Percentiles rank a stretch among this genome's conserved stretches.
These are phyloP conservation scores for Fomes fomentarius DNA, from an alignment of 1,284 basidiomycete species.

Conservation along the genomic window DNA sequence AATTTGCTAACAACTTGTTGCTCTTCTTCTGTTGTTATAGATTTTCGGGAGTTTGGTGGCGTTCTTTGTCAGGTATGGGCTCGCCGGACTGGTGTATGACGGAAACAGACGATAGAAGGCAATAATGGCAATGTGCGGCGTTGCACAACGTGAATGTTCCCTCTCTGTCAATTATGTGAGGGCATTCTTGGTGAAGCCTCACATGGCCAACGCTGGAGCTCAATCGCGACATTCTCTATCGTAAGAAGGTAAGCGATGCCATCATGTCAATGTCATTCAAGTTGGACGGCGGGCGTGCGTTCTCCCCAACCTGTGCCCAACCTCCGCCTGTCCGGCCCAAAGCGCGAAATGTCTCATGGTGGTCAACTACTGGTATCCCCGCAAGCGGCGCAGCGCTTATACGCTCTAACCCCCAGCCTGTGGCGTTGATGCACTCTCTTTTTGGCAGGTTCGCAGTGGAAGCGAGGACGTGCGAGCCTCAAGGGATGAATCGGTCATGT, in stretches of 20 bases:
- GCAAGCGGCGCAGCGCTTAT: not conserved
- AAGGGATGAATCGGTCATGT: conserved; percentile 6
- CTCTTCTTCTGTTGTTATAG: conserved; percentile 4
- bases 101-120: conserved; percentile 72
- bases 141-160: no score
- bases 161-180: no score
- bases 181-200: no score
- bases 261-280: no score
- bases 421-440: not conserved
- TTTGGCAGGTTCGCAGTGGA: no score
- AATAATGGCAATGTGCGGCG: no score
- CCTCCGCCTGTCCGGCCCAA: not conserved
- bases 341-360: not conserved
- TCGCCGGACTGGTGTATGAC: conserved; percentile 87
- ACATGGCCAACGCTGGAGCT: no score
- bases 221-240: no score
- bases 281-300: no score
- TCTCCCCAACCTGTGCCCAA: not conserved
- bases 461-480: no score
- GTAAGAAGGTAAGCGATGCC: no score
- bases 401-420: not conserved
- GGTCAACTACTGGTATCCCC: no score
- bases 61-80: conserved; percentile 85
- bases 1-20: not conserved
- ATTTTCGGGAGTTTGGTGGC: conserved; percentile 69